These are phyloP conservation scores for Cytospora piceicola DNA, from an alignment of 2,329 filamentous ascomycete genomes.

Conservation along the genomic window DNA sequence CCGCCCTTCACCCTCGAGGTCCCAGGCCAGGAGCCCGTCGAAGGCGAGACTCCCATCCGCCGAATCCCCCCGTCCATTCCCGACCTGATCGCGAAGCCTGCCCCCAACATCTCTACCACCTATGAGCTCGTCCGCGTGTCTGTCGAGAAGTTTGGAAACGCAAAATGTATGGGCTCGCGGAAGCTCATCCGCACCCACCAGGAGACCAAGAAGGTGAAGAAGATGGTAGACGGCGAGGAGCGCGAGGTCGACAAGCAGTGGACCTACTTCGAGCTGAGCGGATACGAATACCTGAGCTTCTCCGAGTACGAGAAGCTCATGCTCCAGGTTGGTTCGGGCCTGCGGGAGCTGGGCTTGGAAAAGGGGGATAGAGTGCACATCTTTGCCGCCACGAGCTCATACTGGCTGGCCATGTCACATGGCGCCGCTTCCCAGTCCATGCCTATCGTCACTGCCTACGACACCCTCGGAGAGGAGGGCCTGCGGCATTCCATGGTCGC, in stretches of 20 bases:
- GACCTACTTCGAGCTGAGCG: slow-evolving; percentile 84
- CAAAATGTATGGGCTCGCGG: slow-evolving; percentile 70
- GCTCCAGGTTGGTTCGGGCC: slow-evolving; percentile 68
- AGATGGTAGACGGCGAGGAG: slow-evolving; percentile 80
- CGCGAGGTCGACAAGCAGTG: slow-evolving; percentile 82
- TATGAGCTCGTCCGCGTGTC: slow-evolving; percentile 75
- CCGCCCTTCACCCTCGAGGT: slow-evolving; percentile 71
- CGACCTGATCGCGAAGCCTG: slow-evolving; percentile 62
- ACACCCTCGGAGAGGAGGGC: slow-evolving; percentile 77
- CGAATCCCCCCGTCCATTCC: slow-evolving; percentile 66
- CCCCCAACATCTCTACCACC: slow-evolving; percentile 69
- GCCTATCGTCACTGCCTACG: slow-evolving; percentile 82
- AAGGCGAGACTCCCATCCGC: slow-evolving; percentile 77
- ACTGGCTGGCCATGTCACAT: slow-evolving; percentile 58
- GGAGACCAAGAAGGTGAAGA: slow-evolving; percentile 89
- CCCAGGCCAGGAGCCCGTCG: slow-evolving; percentile 62
- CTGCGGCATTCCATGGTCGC: slow-evolving; percentile 74
- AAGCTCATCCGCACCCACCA: slow-evolving; percentile 76
- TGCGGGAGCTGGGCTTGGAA: slow-evolving; percentile 72
- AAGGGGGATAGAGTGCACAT: slow-evolving; percentile 75
- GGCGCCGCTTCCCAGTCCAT: slow-evolving; percentile 72
- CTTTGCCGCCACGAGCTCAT: slow-evolving; percentile 72
- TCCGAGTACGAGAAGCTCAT: slow-evolving; percentile 75
- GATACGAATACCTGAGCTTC: slow-evolving; percentile 78
- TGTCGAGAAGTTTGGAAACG: slow-evolving; percentile 67